These are phyloP conservation scores for Luzula sylvatica DNA, from an alignment of 176 grass and related monocot species.

Conservation along the genomic window DNA sequence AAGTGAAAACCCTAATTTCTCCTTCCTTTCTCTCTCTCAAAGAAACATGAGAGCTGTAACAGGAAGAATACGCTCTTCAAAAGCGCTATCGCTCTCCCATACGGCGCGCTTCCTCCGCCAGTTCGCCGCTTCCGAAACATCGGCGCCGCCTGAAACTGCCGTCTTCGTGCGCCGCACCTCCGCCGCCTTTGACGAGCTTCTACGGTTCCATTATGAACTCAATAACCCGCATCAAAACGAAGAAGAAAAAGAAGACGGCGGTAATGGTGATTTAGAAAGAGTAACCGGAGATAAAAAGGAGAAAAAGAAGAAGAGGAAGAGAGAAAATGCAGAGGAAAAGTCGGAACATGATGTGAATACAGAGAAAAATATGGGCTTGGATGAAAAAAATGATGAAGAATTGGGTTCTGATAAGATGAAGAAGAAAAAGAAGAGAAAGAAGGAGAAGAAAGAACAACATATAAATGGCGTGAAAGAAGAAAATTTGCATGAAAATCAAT, in stretches of 20 bases:
- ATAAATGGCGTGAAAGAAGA: not conserved
- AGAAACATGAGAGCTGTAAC: slow-evolving; percentile 22
- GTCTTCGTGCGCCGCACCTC: slow-evolving; percentile 23
- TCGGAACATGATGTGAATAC: not conserved
- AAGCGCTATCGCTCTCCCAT: slow-evolving; percentile 10
- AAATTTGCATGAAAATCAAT: not conserved
- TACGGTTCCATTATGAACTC: slow-evolving; percentile 13
- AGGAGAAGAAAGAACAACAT: slow-evolving; percentile 3
- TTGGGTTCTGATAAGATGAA: slow-evolving; percentile 1
- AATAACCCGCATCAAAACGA: not conserved
- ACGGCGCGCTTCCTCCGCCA: slow-evolving; percentile 10
- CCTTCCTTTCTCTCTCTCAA: not conserved
- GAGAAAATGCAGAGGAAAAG: not conserved
- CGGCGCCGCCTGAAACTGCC: slow-evolving; percentile 4
- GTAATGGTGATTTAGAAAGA: not conserved
- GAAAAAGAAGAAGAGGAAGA: slow-evolving; percentile 1
- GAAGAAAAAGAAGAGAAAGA: slow-evolving; percentile 14
- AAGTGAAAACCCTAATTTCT: not conserved
- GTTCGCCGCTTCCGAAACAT: slow-evolving; percentile 19
- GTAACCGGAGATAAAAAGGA: not conserved
- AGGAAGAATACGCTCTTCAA: slow-evolving; percentile 13
- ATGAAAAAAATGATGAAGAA: not conserved
- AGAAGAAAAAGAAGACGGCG: not conserved
- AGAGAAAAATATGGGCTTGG: not conserved
- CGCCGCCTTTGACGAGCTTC: slow-evolving; percentile 25